Conservation (phyloP, 352 stramenopile species). For the Globisporangium rhizosaccharum region DNA sequence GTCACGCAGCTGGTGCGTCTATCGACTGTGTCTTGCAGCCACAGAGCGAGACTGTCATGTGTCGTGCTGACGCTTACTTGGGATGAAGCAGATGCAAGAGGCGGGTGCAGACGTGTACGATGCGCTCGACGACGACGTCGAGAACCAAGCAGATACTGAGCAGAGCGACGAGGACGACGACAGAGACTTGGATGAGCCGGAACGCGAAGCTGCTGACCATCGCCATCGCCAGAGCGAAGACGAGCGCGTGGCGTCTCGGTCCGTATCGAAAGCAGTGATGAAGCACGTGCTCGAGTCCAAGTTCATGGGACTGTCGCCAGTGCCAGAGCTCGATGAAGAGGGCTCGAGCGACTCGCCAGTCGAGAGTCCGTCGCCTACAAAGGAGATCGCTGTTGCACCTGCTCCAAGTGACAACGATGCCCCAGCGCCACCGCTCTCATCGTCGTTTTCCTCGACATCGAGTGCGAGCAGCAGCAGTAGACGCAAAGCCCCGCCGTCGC, state of each 20-base stretch:
- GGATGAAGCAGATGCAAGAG: background rate
- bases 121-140: background rate
- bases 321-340: slow-evolving; percentile 50
- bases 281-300: slow-evolving; percentile 21
- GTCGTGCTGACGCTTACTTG: too few relatives aligned
- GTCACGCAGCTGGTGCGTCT: slow-evolving; percentile 45
- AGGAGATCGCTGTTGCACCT: background rate
- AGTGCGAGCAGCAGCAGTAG: too few relatives aligned
- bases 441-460: background rate
- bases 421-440: background rate
- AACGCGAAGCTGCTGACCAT: slow-evolving; percentile 11
- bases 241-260: slow-evolving; percentile 12
- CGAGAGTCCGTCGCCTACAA: slow-evolving; percentile 13
- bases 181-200: slow-evolving; percentile 21
- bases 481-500: too few relatives aligned
- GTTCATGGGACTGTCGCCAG: slow-evolving; percentile 36
- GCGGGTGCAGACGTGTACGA: background rate
- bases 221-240: slow-evolving; percentile 13
- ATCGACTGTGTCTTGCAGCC: background rate
- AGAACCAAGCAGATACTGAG: background rate
- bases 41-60: too few relatives aligned
- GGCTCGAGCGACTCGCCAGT: slow-evolving; percentile 16
- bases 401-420: background rate
- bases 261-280: slow-evolving; percentile 6
- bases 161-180: background rate